These are phyloP conservation scores for Xylaria telfairii DNA, from an alignment of 495 filamentous ascomycete species.

Conservation along the genomic window DNA sequence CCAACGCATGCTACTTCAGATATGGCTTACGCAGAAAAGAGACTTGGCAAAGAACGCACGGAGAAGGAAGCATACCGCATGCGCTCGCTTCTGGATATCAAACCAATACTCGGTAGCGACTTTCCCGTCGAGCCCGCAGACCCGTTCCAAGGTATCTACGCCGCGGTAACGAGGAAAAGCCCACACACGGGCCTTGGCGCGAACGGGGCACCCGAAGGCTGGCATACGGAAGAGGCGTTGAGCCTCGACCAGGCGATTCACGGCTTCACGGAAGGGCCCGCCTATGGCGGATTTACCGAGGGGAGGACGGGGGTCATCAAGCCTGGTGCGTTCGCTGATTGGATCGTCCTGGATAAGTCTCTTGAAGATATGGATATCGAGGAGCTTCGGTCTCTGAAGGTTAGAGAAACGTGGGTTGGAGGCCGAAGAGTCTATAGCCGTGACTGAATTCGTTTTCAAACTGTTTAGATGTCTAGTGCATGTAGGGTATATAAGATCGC, in stretches of 20 bases:
- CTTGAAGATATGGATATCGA: slow-evolving; percentile 47
- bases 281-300: slow-evolving; percentile 57
- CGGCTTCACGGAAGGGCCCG: slow-evolving; percentile 59
- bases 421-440: slow-evolving; percentile 53
- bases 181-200: slow-evolving; percentile 56
- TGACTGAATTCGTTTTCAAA: slow-evolving; percentile 33
- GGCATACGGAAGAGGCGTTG: slow-evolving; percentile 60
- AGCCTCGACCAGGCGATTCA: slow-evolving; percentile 58
- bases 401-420: slow-evolving; percentile 69
- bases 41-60: slow-evolving; percentile 59
- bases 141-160: slow-evolving; percentile 66
- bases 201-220: slow-evolving; percentile 53
- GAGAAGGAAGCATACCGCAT: slow-evolving; percentile 62
- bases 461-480: neutral
- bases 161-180: slow-evolving; percentile 61
- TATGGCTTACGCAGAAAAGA: slow-evolving; percentile 61
- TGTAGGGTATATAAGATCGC: neutral
- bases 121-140: slow-evolving; percentile 70
- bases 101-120: slow-evolving; percentile 63
- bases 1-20: slow-evolving; percentile 72
- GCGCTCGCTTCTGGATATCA: slow-evolving; percentile 53
- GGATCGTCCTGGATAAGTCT: slow-evolving; percentile 64
- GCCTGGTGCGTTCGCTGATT: slow-evolving; percentile 64
- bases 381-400: slow-evolving; percentile 53
- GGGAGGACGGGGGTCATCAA: slow-evolving; percentile 58